These are phyloP conservation scores for Salix brachista DNA, from an alignment of 345 rosid genomes.

Conservation along the genomic window DNA sequence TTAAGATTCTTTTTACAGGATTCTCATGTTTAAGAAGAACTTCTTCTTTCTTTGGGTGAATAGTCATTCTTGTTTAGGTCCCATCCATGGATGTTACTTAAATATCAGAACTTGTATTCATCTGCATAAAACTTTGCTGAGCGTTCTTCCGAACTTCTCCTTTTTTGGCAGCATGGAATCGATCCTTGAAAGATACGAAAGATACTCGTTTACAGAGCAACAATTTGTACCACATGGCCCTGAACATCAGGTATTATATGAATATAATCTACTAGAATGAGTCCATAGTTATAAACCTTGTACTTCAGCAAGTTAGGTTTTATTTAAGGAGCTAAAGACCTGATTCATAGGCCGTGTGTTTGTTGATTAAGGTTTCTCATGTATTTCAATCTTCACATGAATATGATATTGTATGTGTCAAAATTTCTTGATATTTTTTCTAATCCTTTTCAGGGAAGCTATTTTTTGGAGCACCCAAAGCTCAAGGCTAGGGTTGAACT, in stretches of 20 bases:
- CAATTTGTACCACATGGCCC: slow-evolving; percentile 28
- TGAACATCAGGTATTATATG: slow-evolving; percentile 33
- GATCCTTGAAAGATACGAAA: slow-evolving; percentile 69
- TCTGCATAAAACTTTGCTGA: not conserved
- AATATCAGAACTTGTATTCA: not conserved
- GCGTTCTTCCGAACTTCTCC: not conserved
- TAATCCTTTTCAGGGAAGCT: slow-evolving; percentile 29
- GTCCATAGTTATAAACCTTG: not conserved
- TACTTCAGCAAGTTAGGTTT: not conserved
- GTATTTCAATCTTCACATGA: not conserved
- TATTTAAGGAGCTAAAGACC: not conserved
- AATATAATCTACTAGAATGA: not conserved
- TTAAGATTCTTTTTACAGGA: not conserved
- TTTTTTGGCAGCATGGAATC: slow-evolving; percentile 56
- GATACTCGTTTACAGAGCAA: slow-evolving; percentile 35
- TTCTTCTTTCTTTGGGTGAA: not conserved
- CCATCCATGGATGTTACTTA: not conserved
- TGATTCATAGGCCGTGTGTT: not conserved
- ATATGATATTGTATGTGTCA: not conserved
- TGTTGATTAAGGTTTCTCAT: not conserved
- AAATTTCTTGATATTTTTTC: not conserved
- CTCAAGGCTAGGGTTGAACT: slow-evolving; percentile 10
- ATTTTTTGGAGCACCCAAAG: slow-evolving; percentile 2
- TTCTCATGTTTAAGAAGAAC: not conserved
- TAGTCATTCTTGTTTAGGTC: not conserved